A percentile compares a stretch with the other conserved stretches of the same genome.
These are phyloP conservation scores for Cicer yamashitae DNA, from an alignment of 306 rosid genomes.

Conservation along the genomic window DNA sequence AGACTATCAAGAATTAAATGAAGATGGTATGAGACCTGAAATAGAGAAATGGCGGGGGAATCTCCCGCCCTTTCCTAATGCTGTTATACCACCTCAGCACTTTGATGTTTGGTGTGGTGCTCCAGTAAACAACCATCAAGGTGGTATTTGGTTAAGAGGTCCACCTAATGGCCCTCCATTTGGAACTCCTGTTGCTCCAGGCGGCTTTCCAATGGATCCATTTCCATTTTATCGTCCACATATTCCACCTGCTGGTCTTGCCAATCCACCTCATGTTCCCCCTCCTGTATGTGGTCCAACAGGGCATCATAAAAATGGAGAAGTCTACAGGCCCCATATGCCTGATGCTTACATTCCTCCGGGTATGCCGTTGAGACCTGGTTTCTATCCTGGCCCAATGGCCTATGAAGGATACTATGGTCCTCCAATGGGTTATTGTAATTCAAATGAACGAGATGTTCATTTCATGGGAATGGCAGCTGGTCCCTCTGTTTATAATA, in stretches of 20 bases:
- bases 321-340: constrained; percentile 83
- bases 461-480: constrained; percentile 77
- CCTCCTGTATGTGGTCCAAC: constrained; percentile 77
- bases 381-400: constrained; percentile 81
- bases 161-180: constrained; percentile 86
- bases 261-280: constrained; percentile 67
- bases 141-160: constrained; percentile 90
- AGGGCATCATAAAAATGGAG: constrained; percentile 87
- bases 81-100: constrained; percentile 71
- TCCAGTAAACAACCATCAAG: constrained; percentile 78
- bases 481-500: constrained; percentile 67
- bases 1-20: constrained; percentile 59
- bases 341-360: constrained; percentile 82
- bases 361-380: constrained; percentile 85
- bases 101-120: constrained; percentile 85
- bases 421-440: constrained; percentile 78
- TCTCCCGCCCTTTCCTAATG: constrained; percentile 72
- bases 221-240: constrained; percentile 83
- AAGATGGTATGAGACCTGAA: constrained; percentile 68
- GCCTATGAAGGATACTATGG: constrained; percentile 78
- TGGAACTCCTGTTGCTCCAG: constrained; percentile 74
- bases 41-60: constrained; percentile 85
- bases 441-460: constrained; percentile 75
- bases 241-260: constrained; percentile 70
- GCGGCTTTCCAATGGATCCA: constrained; percentile 86